Evolutionary conservation across 495 filamentous ascomycete species (phyloP).

Genomic region (Thozetella sp.): DNA sequence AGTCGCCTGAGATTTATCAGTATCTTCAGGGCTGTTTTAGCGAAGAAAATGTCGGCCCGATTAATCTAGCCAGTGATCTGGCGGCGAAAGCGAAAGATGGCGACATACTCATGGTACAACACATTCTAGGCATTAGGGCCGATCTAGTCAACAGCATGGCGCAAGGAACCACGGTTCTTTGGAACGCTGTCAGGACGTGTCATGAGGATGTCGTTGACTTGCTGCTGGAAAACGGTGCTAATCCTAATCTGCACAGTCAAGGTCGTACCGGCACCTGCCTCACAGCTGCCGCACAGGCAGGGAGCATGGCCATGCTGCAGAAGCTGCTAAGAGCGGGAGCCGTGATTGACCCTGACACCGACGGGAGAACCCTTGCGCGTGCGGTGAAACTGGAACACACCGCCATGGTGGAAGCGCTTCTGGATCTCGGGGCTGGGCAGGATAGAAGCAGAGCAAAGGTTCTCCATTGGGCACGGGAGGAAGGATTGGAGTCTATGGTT

Average conservation of each 20-base stretch:
- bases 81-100: not conserved
- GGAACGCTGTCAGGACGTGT: not conserved
- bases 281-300: not conserved
- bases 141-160: not conserved
- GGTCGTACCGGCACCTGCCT: not conserved
- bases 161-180: not conserved
- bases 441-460: not conserved
- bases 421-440: not conserved
- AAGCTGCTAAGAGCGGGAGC: not conserved
- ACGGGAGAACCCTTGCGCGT: not conserved
- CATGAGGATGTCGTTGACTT: not conserved
- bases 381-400: not conserved
- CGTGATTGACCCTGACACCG: not conserved
- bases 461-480: not conserved
- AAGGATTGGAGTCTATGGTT: not conserved
- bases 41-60: not conserved
- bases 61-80: not conserved
- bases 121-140: not conserved
- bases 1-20: not conserved
- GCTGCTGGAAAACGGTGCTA: not conserved
- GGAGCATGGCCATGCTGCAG: not conserved
- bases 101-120: not conserved
- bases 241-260: not conserved
- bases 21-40: not conserved
- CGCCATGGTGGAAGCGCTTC: not conserved